Base-by-base conservation (phyloP, 176 grass and related monocot genomes). In the Microstegium vimineum region DNA sequence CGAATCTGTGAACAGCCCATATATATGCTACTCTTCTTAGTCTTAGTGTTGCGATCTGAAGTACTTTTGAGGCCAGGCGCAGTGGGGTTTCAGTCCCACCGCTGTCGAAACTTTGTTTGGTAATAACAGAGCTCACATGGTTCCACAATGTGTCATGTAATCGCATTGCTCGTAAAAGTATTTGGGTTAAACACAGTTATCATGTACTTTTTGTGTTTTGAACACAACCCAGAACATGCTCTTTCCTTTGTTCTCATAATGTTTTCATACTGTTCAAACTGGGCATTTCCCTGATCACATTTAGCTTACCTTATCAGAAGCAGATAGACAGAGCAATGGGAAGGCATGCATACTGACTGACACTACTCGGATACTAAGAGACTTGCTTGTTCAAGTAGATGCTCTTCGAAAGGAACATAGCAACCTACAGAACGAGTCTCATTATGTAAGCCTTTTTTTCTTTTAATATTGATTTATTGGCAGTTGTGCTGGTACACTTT, bases 321-420 rank as follows among this genome's bases (percentile, higher is more conserved):
- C 80, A 34, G 91, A 94, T 59, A 86, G 90, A 80, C 91, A 92
- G 88, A 94, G 82, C 68, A 97, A 88, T 23, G 89, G 91, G 38
- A 97, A 97, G 68, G 94, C 89, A 8, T 90, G 82, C 47, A 90
- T 97, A 90, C 59, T 97, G 8, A 81, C 82, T 14, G 94, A 97
- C 75, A 75, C 94, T 15, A 92, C 89, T 74, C 80, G 94, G 45
- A 92, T 90, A 75, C 70, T 97, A 32, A 78, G 83, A 23, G 85
- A 92, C n/a, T 68, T 97, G 65, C 52, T 94, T 76, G 70, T 76
- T 80, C 91, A 90, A 74, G 85, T 97, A 73, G 85, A 94, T 40
- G 85, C 73, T 25, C 87, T 97, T 15, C 84, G 89, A 45, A 90
- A 92, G 73, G 91, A 94, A 81, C 86, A 94, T 67, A 73, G 32